Evolutionary conservation across 1,284 basidiomycete species (phyloP), one percentile per base, ranked within the genome.

Genomic region (Irpex sp.): DNA sequence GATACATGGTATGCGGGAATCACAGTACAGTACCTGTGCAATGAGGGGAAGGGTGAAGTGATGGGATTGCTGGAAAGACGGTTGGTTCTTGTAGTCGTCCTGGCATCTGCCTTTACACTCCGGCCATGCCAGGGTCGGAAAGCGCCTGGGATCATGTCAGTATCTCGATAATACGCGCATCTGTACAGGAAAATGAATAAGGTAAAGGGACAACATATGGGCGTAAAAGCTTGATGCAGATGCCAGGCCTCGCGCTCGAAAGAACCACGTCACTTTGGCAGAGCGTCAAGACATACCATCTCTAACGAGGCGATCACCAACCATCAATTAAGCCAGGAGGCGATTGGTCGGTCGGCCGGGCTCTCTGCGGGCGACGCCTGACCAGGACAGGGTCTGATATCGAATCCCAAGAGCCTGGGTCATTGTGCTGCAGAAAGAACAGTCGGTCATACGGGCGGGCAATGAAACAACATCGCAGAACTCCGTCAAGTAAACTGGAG

Each of bases 81-180:
- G 57, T 11, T 54, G 49, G 63, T 62, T 65, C 63, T 65, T 65
- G 63, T 65, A 65, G 63, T 65, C 58, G 57, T 59, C 59, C 46
- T 59, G 53, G 61, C 55, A 61, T 58, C 58, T 58, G 63, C 57
- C 54, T 61, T 65, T 64, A 56, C 57, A 61, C 59, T 65, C 63
- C 63, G 63, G 46, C 60, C 60, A 62, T 61, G 60, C 55, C 60
- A 62, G 60, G 47, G 60, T 60, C 61, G 63, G 57, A 53, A 56
- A 46, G 50, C 60, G 56, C 63, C 61, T 65, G 63, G 60, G 19
- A 19, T 19, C 60, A 60, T 61, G 63, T 59, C 63, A 65, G 58
- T 59, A 62, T 65, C 61, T 61, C 63, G 57, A 55, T 53, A 64
- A 62, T 64, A 62, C 58, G 63, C 60, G 61, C 60, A 65, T 61